Evolutionary conservation across 495 filamentous ascomycete genomes (phyloP).

Genomic region (Penicillium samsonianum): DNA sequence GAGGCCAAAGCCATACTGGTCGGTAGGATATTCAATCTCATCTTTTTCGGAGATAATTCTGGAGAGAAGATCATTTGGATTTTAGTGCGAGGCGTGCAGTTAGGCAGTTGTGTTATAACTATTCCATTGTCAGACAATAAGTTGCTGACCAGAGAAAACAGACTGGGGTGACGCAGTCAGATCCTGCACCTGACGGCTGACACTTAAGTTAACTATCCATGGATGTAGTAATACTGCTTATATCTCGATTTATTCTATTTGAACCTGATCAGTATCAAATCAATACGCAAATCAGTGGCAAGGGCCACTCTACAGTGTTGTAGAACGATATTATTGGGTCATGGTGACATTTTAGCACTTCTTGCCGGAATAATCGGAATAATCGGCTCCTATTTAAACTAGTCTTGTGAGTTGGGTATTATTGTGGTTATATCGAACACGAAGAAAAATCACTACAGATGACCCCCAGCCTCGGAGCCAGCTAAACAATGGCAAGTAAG

Average conservation of each 20-base stretch:
- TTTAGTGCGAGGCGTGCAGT: neutral
- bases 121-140: neutral
- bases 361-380: too few relatives aligned
- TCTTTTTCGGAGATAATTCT: neutral
- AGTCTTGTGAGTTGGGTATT: too few relatives aligned
- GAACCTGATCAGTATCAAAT: neutral
- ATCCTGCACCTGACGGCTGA: neutral
- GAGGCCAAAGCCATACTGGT: conserved; percentile 12
- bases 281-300: neutral
- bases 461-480: too few relatives aligned
- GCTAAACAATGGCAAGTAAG: too few relatives aligned
- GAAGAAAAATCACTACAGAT: too few relatives aligned
- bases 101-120: neutral
- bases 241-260: neutral
- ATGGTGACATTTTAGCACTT: too few relatives aligned
- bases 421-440: too few relatives aligned
- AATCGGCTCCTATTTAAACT: too few relatives aligned
- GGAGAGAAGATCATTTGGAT: neutral
- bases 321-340: too few relatives aligned
- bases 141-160: too few relatives aligned
- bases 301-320: neutral
- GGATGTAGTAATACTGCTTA: neutral
- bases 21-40: conserved; percentile 13
- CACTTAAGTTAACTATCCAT: neutral
- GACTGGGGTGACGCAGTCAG: neutral